Evolutionary conservation across 2,329 filamentous ascomycete genomes (phyloP).

Genomic region (Myriosclerotinia curreyana): DNA sequence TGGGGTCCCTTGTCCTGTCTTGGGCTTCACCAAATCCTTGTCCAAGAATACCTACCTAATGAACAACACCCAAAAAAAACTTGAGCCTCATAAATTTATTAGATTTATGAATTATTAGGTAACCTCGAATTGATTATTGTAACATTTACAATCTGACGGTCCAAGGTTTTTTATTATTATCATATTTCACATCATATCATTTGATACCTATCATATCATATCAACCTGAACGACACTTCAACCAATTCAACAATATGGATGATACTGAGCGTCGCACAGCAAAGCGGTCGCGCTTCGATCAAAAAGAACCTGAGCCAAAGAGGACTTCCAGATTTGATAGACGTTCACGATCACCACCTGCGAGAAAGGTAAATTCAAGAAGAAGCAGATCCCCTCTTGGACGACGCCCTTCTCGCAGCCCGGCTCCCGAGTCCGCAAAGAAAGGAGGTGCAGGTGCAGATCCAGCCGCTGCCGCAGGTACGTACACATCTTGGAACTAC

Average conservation of each 20-base stretch:
- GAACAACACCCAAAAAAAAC: conserved; percentile 20
- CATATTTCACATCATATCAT: not conserved
- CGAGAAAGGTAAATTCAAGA: conserved; percentile 62
- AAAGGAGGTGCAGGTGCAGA: conserved; percentile 54
- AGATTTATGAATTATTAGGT: not conserved
- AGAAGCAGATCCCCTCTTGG: conserved; percentile 78
- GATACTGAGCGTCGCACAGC: conserved; percentile 68
- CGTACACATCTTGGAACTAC: not conserved
- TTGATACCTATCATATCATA: not conserved
- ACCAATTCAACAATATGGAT: conserved; percentile 54
- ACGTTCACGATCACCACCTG: conserved; percentile 77
- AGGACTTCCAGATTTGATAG: conserved; percentile 82
- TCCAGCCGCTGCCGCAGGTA: conserved; percentile 76
- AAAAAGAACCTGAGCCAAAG: conserved; percentile 78
- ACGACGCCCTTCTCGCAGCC: conserved; percentile 40
- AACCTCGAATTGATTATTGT: not conserved
- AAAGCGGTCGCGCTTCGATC: conserved; percentile 93
- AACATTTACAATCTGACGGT: not conserved
- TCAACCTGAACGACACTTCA: not conserved
- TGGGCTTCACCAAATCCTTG: conserved; percentile 18
- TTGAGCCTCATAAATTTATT: conserved; percentile 25
- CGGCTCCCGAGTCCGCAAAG: conserved; percentile 41
- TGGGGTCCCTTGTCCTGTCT: no score
- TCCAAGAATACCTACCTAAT: no score
- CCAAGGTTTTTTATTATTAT: not conserved